These are phyloP conservation scores for Didymellaceae sp. DNA, from an alignment of 2,329 filamentous ascomycete species.

Conservation along the genomic window DNA sequence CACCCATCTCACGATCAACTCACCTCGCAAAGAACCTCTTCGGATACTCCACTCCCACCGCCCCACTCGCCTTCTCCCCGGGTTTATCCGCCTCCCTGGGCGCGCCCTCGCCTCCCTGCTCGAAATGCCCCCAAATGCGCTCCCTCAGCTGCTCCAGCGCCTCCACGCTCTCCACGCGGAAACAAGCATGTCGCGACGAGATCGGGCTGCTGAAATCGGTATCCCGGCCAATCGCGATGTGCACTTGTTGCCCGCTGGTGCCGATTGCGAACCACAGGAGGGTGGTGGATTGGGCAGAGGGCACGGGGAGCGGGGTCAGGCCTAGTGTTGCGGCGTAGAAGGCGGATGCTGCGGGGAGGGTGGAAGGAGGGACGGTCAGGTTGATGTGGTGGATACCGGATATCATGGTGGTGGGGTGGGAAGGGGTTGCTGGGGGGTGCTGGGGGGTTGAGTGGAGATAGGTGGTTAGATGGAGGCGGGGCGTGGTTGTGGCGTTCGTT, in stretches of 20 bases:
- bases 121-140: constrained; percentile 60
- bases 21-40: constrained; percentile 64
- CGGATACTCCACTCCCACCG: constrained; percentile 65
- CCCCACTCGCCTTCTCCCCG: constrained; percentile 51
- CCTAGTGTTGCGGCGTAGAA: constrained; percentile 57
- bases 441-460: background rate
- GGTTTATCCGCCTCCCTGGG: constrained; percentile 63
- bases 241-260: constrained; percentile 62
- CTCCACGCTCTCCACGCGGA: constrained; percentile 58
- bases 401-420: constrained; percentile 17
- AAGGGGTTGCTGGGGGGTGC: background rate
- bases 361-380: constrained; percentile 19
- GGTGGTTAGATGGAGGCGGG: background rate
- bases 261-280: constrained; percentile 68
- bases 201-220: constrained; percentile 26
- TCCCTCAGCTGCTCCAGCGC: constrained; percentile 57
- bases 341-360: constrained; percentile 15
- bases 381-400: constrained; percentile 28
- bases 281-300: constrained; percentile 57
- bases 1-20: background rate
- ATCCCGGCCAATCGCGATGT: constrained; percentile 57
- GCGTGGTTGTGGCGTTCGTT: background rate
- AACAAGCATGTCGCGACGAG: constrained; percentile 65
- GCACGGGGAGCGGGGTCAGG: constrained; percentile 60
- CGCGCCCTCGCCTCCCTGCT: constrained; percentile 56